phyloP scores from a whole-genome alignment of 176 grass and related monocot species.

The Ensete glaucum region DNA sequence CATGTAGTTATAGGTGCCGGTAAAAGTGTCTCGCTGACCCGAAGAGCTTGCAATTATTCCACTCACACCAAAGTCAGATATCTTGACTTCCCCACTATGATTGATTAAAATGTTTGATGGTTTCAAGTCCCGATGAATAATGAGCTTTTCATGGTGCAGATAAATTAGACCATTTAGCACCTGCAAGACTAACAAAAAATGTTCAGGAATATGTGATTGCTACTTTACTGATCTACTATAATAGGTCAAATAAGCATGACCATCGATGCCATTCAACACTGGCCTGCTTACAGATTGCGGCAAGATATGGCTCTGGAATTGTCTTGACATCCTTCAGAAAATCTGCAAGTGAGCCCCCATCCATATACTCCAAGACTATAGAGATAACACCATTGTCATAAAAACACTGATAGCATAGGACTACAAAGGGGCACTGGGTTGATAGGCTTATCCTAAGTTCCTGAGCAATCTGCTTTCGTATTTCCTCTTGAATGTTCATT shows the following conservation, averaged over 20 bases:
- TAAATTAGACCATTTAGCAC: conserved; percentile 72
- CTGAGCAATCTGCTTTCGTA: conserved; percentile 73
- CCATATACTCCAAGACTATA: conserved; percentile 96
- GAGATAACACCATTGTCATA: conserved; percentile 88
- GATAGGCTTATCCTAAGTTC: conserved; percentile 88
- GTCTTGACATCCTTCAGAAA: conserved; percentile 83
- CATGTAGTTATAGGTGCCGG: conserved; percentile 86
- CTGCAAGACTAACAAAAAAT: conserved; percentile 34
- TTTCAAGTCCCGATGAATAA: conserved; percentile 90
- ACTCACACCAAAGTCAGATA: conserved; percentile 99
- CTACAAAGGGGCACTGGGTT: conserved; percentile 71
- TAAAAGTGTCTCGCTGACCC: conserved; percentile 82
- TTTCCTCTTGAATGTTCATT: conserved; percentile 73
- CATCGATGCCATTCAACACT: conserved; percentile 32
- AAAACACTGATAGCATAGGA: conserved; percentile 78
- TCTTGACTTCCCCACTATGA: conserved; percentile 89
- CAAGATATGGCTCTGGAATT: conserved; percentile 77
- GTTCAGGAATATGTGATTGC: neutral
- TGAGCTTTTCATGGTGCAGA: conserved; percentile 69
- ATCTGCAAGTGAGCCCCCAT: conserved; percentile 81
- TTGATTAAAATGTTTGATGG: conserved; percentile 98
- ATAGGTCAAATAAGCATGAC: neutral
- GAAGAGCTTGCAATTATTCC: conserved; percentile 78
- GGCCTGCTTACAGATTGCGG: conserved; percentile 97
- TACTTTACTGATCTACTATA: neutral